These are phyloP conservation scores for Calophaca sinica DNA, from an alignment of 306 rosid genomes.

Conservation along the genomic window DNA sequence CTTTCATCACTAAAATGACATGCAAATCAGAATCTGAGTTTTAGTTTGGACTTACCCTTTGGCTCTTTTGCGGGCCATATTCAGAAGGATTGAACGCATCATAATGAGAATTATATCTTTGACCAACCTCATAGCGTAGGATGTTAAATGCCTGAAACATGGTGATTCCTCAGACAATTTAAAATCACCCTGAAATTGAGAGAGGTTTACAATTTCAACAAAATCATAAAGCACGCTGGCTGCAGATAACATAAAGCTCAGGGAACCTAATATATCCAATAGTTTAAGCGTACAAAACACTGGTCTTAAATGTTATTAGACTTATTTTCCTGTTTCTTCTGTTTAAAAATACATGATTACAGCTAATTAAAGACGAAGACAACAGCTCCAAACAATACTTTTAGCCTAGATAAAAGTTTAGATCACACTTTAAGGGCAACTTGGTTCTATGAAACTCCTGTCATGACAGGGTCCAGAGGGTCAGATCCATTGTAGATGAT, in stretches of 20 bases:
- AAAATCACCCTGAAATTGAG: slow-evolving; percentile 62
- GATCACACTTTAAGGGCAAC: neutral
- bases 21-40: slow-evolving; percentile 39
- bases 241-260: slow-evolving; percentile 31
- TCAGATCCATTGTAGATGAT: neutral
- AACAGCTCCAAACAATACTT: slow-evolving; percentile 19
- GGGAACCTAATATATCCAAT: slow-evolving; percentile 32
- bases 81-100: slow-evolving; percentile 85
- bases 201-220: slow-evolving; percentile 57
- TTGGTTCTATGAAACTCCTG: neutral
- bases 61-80: slow-evolving; percentile 92
- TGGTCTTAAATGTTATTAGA: slow-evolving; percentile 27
- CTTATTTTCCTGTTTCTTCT: slow-evolving; percentile 11
- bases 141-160: slow-evolving; percentile 93
- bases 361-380: slow-evolving; percentile 33
- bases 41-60: slow-evolving; percentile 68
- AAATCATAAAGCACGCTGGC: slow-evolving; percentile 42
- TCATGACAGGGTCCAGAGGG: neutral
- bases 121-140: slow-evolving; percentile 82
- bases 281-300: slow-evolving; percentile 19
- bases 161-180: slow-evolving; percentile 61
- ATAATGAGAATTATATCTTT: slow-evolving; percentile 88
- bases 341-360: slow-evolving; percentile 9
- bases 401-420: slow-evolving; percentile 12
- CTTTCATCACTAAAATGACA: slow-evolving; percentile 31